phyloP scores from a whole-genome alignment of 2,329 filamentous ascomycete species.

The Fusarium tupiense region DNA sequence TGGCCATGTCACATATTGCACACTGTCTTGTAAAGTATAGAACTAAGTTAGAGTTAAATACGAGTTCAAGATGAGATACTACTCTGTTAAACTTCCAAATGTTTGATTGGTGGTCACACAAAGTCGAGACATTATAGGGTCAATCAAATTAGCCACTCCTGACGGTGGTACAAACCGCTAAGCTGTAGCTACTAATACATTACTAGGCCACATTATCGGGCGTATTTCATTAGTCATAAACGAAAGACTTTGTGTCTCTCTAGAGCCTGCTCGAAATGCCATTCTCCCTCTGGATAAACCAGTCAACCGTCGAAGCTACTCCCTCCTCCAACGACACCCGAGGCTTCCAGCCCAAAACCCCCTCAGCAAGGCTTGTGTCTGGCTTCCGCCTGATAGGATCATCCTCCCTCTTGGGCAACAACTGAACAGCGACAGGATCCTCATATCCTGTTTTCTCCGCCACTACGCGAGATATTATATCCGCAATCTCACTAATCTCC shows the following conservation, averaged over 20 bases:
- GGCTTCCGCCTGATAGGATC: conserved; percentile 29
- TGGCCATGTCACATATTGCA: background rate
- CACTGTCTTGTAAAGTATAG: too few relatives aligned
- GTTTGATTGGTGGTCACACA: too few relatives aligned
- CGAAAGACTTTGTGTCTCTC: accelerated
- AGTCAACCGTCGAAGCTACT: conserved; percentile 24
- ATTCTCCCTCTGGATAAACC: conserved; percentile 27
- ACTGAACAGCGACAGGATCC: background rate
- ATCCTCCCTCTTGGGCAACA: conserved; percentile 29
- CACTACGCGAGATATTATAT: conserved; percentile 23
- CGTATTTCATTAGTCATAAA: background rate
- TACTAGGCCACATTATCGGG: too few relatives aligned
- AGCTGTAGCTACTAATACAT: too few relatives aligned
- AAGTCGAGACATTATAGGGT: too few relatives aligned
- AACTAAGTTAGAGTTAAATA: background rate
- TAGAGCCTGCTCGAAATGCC: conserved; percentile 19
- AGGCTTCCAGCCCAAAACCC: conserved; percentile 23
- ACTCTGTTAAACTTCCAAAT: background rate
- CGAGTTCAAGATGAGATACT: background rate
- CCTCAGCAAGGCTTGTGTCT: conserved; percentile 19
- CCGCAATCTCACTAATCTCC: conserved; percentile 24
- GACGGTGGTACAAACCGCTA: too few relatives aligned
- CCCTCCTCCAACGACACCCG: conserved; percentile 21
- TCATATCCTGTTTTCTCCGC: conserved; percentile 15
- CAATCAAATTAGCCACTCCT: too few relatives aligned